Evolutionary conservation across 495 filamentous ascomycete species (phyloP).

Genomic region (Corynascus novoguineensis): DNA sequence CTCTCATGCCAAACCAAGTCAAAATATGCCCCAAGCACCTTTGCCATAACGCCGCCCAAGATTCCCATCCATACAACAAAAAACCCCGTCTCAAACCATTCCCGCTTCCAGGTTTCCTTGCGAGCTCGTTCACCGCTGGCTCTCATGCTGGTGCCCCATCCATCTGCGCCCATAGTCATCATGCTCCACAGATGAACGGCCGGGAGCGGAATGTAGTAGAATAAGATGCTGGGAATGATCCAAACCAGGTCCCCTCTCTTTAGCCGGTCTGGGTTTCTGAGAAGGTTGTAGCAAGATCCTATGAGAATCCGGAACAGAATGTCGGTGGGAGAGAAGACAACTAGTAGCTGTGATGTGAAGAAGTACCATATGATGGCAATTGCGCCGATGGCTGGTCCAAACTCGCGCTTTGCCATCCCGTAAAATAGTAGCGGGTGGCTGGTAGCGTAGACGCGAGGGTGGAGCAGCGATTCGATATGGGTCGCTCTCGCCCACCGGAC

Average conservation of each 20-base stretch:
- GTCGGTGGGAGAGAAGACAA: slow-evolving; percentile 1
- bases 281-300: slow-evolving; percentile 4
- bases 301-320: slow-evolving; percentile 7
- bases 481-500: slow-evolving; percentile 16
- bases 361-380: slow-evolving; percentile 13
- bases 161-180: slow-evolving; percentile 14
- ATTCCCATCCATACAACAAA: slow-evolving; percentile 18
- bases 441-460: slow-evolving; percentile 9
- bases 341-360: slow-evolving; percentile 2
- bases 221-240: slow-evolving; percentile 10
- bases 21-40: background rate
- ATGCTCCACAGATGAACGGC: slow-evolving; percentile 16
- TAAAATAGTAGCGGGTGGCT: slow-evolving; percentile 13
- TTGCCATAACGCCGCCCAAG: slow-evolving; percentile 4
- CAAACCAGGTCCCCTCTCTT: background rate
- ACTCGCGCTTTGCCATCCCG: slow-evolving; percentile 14
- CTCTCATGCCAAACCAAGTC: slow-evolving; percentile 3
- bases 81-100: slow-evolving; percentile 15
- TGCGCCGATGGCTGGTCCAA: slow-evolving; percentile 13
- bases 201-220: slow-evolving; percentile 14
- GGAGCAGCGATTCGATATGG: slow-evolving; percentile 13
- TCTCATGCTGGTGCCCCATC: slow-evolving; percentile 14
- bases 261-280: slow-evolving; percentile 7
- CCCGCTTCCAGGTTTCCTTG: slow-evolving; percentile 5
- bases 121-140: slow-evolving; percentile 10